phyloP scores from a whole-genome alignment of 192 early-diverging fungal genomes.

The Backusella tarrabulga region DNA sequence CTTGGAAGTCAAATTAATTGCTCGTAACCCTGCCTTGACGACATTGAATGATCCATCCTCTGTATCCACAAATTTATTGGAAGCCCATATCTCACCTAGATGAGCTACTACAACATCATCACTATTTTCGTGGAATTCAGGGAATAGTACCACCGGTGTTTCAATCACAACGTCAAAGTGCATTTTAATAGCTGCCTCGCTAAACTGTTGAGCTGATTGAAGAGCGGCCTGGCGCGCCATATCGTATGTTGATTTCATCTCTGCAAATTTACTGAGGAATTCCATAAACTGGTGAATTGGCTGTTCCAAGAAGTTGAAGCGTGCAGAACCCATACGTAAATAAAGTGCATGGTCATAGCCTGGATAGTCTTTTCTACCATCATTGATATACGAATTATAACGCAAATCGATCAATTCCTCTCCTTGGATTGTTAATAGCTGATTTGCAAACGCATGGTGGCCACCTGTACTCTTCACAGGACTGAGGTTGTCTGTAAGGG shows the following conservation, averaged over 20 bases:
- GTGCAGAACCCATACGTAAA: constrained; percentile 79
- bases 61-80: constrained; percentile 67
- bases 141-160: constrained; percentile 86
- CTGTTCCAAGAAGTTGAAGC: constrained; percentile 77
- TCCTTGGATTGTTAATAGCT: constrained; percentile 80
- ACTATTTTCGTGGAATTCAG: constrained; percentile 48
- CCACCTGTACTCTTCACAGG: neutral
- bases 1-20: constrained; percentile 56
- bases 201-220: constrained; percentile 73
- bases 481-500: constrained; percentile 60
- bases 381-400: constrained; percentile 71
- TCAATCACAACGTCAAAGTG: constrained; percentile 86
- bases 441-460: neutral
- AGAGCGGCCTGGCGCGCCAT: constrained; percentile 83
- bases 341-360: constrained; percentile 82
- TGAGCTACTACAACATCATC: constrained; percentile 73
- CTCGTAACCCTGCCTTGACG: constrained; percentile 60
- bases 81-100: constrained; percentile 84
- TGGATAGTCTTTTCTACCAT: constrained; percentile 61
- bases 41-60: constrained; percentile 54
- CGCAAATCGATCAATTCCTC: constrained; percentile 86
- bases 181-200: constrained; percentile 72
- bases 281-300: constrained; percentile 68
- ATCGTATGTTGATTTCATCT: constrained; percentile 87
- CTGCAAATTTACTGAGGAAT: constrained; percentile 83